Conservation (phyloP, 2,329 filamentous ascomycete genomes). For the Camillea tinctor region DNA sequence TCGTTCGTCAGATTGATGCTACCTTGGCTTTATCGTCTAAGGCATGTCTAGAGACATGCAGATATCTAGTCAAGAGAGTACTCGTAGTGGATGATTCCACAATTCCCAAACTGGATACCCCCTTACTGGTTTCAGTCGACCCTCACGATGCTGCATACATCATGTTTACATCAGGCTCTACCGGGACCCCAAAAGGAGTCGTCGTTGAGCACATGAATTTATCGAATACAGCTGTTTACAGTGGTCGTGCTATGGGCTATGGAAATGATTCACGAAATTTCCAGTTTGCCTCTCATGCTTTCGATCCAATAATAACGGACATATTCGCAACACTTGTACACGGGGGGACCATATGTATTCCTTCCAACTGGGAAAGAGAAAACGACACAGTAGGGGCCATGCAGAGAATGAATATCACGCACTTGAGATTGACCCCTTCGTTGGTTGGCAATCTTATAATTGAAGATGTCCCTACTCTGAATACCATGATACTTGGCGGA, state of each 20-base stretch:
- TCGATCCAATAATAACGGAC: not conserved
- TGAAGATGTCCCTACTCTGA: not conserved
- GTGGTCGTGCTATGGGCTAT: constrained; percentile 25
- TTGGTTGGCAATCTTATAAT: not conserved
- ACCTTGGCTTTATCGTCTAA: not conserved
- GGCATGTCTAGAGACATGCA: not conserved
- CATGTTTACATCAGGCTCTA: constrained; percentile 57
- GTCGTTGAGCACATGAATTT: constrained; percentile 54
- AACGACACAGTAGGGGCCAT: not conserved
- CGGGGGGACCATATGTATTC: not conserved
- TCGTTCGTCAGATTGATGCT: constrained; percentile 11
- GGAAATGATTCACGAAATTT: constrained; percentile 13
- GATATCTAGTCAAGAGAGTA: not conserved
- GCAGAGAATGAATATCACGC: not conserved
- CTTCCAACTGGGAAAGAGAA: not conserved
- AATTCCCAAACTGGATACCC: not conserved
- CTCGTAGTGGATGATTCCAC: not conserved
- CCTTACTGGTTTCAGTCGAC: not conserved
- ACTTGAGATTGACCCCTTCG: not conserved
- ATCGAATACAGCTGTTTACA: constrained; percentile 52
- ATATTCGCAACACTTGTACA: not conserved
- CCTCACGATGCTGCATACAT: not conserved
- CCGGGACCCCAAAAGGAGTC: constrained; percentile 58
- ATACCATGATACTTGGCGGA: not conserved
- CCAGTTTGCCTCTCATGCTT: constrained; percentile 13